Percentiles rank a stretch among this genome's conserved stretches.
These are phyloP conservation scores for Hemisphaericaspora xylofermentans DNA, from an alignment of 1,139 yeast genomes.

Conservation along the genomic window DNA sequence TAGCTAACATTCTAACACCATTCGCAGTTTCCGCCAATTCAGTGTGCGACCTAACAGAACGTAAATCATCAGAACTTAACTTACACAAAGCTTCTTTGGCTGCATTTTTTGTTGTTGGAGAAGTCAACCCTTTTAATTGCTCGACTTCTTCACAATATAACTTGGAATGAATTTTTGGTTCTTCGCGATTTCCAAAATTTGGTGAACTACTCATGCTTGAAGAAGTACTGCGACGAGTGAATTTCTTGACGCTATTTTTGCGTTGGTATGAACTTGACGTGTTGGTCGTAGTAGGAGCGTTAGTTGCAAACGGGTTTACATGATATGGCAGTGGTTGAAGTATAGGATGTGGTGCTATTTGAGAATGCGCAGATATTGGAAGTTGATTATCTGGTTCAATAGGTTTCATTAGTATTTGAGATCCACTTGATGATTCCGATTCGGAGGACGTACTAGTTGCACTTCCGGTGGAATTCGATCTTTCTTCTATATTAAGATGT, in stretches of 20 bases:
- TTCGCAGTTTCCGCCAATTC: conserved; percentile 83
- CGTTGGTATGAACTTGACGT: conserved; percentile 1
- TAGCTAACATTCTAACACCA: conserved; percentile 78
- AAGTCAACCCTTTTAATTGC: conserved; percentile 1
- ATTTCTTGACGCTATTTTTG: neutral
- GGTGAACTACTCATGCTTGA: conserved; percentile 13
- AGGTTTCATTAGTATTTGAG: conserved; percentile 2
- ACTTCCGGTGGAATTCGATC: conserved; percentile 3
- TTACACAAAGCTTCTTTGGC: conserved; percentile 34
- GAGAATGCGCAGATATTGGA: neutral
- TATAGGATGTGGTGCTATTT: conserved; percentile 1
- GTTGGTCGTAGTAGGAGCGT: neutral
- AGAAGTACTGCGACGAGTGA: conserved; percentile 2
- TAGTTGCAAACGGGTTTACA: conserved; percentile 2
- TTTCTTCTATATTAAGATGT: conserved; percentile 2
- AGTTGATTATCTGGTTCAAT: neutral
- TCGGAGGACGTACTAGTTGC: conserved; percentile 4
- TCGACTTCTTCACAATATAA: conserved; percentile 28
- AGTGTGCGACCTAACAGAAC: conserved; percentile 62
- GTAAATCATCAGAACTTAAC: conserved; percentile 38
- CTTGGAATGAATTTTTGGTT: conserved; percentile 38
- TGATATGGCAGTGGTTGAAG: conserved; percentile 11
- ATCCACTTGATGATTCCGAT: conserved; percentile 2
- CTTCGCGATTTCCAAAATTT: conserved; percentile 18
- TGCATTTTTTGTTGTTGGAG: conserved; percentile 13